Base-by-base conservation (phyloP, 257 asterid species). In the Ehretia macrophylla region DNA sequence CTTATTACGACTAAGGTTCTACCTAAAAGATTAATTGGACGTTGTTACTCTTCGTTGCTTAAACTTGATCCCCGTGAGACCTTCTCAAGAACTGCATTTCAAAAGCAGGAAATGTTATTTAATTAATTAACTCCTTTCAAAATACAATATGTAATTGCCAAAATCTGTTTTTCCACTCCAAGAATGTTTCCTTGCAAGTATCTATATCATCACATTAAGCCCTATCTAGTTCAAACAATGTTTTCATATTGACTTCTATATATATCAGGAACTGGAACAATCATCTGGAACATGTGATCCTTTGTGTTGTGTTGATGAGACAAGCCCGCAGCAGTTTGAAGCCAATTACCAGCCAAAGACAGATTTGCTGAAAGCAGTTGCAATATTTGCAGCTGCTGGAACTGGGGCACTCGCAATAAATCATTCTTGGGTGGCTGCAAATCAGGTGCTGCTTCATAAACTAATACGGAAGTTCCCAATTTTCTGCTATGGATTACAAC, bases 361-460 rank as follows among this genome's bases (percentile, higher is more conserved):
- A 17, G 99, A 92, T 78, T 64, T 89, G 8, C 55, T 80, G 62
- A 92, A 92, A 78, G 99, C 96, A 54, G 71, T 84, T 73, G 96
- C 97, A n/a, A 14, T 92, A 77, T 76, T 92, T 37, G 90, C 77
- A 0, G 88, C 87, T 55, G 94, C 97, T 55, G 97, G 92, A 67
- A 74, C 86, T 20, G 99, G 96, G 47, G 73, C 96, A 13, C 37
- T 92, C 37, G 99, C 96, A 16, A 89, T 92, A 57, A 92, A 88
- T 73, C 97, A 88, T 71, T 83, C 96, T 27, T 92, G 97, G 97
- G 97, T 92, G 51, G 95, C 97, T 49, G 95, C 75, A 61, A 81
- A 92, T 73, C 99, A 92, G 97, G 99, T 88, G 74, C 64, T 19
- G 66, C 50, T 19, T 51, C 59, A 21, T 68, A 19, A 56, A 22